Percentiles rank a stretch among this genome's conserved stretches.
Conservation (phyloP, 495 filamentous ascomycete genomes). For the Hypoxylon lenormandii region DNA sequence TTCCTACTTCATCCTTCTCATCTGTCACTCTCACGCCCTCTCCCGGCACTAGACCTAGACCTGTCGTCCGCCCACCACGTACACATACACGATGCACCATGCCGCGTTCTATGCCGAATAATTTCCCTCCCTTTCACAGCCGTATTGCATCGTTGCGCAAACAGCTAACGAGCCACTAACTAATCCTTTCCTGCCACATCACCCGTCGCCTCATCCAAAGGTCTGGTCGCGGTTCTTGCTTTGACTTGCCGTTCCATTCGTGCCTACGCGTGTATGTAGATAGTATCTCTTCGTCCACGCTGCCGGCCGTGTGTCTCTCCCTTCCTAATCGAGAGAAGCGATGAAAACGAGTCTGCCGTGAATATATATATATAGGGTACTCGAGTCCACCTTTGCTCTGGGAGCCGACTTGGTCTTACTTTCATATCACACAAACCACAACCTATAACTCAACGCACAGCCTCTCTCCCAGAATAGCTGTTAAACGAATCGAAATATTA, state of each 20-base stretch:
- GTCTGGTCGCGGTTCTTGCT: constrained; percentile 28
- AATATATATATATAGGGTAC: constrained; percentile 47
- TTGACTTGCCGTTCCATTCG: constrained; percentile 31
- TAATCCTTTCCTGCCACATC: constrained; percentile 63
- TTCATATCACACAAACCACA: constrained; percentile 28
- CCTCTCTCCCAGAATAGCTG: not conserved
- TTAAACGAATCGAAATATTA: constrained; percentile 18
- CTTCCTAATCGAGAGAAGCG: constrained; percentile 42
- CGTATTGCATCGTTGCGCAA: constrained; percentile 60
- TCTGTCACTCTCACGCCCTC: constrained; percentile 18
- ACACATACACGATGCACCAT: constrained; percentile 58
- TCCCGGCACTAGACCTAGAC: constrained; percentile 12
- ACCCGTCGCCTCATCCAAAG: constrained; percentile 47
- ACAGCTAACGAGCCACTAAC: constrained; percentile 54
- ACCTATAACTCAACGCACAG: constrained; percentile 2
- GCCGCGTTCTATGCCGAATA: constrained; percentile 56
- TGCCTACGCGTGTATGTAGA: constrained; percentile 41
- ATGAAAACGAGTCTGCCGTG: constrained; percentile 28
- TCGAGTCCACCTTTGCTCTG: constrained; percentile 30
- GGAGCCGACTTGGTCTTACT: constrained; percentile 18
- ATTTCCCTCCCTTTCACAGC: constrained; percentile 53
- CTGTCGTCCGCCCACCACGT: constrained; percentile 41
- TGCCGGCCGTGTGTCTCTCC: constrained; percentile 44
- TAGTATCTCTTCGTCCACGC: constrained; percentile 38
- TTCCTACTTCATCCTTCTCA: constrained; percentile 38